These are phyloP conservation scores for Oenanthe sinensis DNA, from an alignment of 129 eudicot species.

Conservation along the genomic window DNA sequence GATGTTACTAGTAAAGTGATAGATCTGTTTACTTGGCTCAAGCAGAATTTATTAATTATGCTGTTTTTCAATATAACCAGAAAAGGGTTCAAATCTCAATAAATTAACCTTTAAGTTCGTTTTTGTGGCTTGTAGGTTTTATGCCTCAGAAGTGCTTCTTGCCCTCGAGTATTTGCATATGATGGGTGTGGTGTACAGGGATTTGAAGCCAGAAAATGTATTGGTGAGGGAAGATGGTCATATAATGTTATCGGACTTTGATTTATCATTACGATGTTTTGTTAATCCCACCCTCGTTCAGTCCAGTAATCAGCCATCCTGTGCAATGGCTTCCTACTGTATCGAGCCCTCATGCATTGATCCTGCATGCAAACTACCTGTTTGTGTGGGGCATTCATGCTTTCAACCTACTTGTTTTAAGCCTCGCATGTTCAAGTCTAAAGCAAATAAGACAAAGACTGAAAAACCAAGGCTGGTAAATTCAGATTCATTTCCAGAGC, in stretches of 20 bases:
- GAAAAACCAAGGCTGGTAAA: conserved; percentile 22
- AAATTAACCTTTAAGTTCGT: not conserved
- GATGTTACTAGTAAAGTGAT: not conserved
- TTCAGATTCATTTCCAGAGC: conserved; percentile 63
- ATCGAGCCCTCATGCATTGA: conserved; percentile 77
- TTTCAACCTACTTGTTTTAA: conserved; percentile 83
- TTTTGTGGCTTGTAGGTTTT: conserved; percentile 42
- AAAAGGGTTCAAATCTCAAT: not conserved
- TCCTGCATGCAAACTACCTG: conserved; percentile 68
- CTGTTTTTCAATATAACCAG: not conserved
- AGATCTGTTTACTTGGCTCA: not conserved
- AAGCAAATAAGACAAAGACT: conserved; percentile 31
- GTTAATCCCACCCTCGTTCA: conserved; percentile 67
- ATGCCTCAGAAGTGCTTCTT: conserved; percentile 88
- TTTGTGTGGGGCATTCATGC: conserved; percentile 71
- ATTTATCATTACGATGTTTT: conserved; percentile 63
- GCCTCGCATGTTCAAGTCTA: conserved; percentile 70
- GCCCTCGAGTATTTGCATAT: conserved; percentile 91
- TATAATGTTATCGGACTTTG: conserved; percentile 88
- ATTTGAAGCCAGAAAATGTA: conserved; percentile 85
- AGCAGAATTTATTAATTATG: not conserved
- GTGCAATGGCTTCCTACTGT: conserved; percentile 60
- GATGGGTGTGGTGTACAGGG: conserved; percentile 98
- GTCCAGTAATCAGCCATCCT: conserved; percentile 44
- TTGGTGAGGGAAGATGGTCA: conserved; percentile 93